Evolutionary conservation across 2,329 filamentous ascomycete species (phyloP).

Genomic region (Aquanectria penicillioides): DNA sequence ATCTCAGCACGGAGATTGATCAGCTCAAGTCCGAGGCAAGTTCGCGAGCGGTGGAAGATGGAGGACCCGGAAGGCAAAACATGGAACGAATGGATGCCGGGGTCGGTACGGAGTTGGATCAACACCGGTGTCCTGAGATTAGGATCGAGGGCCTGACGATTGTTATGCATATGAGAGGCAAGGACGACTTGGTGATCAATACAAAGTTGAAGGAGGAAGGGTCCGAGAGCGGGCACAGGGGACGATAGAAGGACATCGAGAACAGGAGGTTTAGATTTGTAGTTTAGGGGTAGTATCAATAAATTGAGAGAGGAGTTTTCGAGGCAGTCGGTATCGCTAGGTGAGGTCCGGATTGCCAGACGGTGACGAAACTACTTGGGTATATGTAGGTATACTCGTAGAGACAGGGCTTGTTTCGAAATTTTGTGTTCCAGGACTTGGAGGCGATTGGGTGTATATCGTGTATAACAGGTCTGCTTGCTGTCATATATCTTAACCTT

Average conservation of each 20-base stretch:
- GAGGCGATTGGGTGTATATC: no score
- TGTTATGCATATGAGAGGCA: conserved; percentile 59
- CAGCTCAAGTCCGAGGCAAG: conserved; percentile 53
- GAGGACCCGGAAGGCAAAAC: conserved; percentile 22
- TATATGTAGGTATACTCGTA: no score
- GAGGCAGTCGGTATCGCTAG: background rate
- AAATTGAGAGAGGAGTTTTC: background rate
- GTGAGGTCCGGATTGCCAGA: no score
- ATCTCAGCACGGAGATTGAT: conserved; percentile 53
- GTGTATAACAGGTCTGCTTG: no score
- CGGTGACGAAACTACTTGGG: no score
- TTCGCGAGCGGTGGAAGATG: conserved; percentile 25
- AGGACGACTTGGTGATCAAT: conserved; percentile 62
- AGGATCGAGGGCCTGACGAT: conserved; percentile 61
- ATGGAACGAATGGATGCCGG: conserved; percentile 27
- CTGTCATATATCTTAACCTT: no score
- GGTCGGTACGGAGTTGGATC: conserved; percentile 27
- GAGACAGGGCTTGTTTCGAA: no score
- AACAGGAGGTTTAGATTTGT: conserved; percentile 4
- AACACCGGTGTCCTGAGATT: conserved; percentile 47
- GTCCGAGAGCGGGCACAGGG: background rate
- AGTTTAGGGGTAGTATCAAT: conserved; percentile 18
- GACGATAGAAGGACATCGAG: conserved; percentile 1
- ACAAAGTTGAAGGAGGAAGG: conserved; percentile 52
- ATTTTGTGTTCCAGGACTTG: no score